Base-by-base conservation (phyloP, 2,329 filamentous ascomycete genomes). In the Hymenoscyphus fraxineus region DNA sequence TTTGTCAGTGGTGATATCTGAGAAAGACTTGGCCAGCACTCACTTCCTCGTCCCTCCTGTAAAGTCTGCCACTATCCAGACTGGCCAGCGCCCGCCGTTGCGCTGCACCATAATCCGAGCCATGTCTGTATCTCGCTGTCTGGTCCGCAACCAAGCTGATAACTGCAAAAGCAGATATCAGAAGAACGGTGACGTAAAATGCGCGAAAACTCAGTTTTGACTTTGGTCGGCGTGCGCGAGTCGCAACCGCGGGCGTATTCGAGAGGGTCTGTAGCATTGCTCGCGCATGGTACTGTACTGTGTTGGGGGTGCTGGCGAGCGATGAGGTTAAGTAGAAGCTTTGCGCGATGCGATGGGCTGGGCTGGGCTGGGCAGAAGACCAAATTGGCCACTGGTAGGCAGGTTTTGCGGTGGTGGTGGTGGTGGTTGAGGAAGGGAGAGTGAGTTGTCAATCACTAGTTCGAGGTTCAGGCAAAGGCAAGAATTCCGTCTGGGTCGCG, bases 41-140 rank as follows among this genome's bases (percentile, higher is more conserved):
- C 60, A 76, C 74, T 69, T 76, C 74, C 66, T 74, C 69, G 55
- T 75, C 73, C 57, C 69, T 68, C 65, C 74, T 74, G 47, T 72
- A 60, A 5, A 72, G 61, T 69, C 66, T 66, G 32, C 61, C 65
- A 61, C 56, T 32, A 66, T 73, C 72, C 56, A 71, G 47, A 35
- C 63, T 60, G 40, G 68, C 67, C 56, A 75, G 55, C 13, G 71
- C 70, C 60, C 70, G 69, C 55, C 68, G 68, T 62, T 73, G 70
- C 59, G 70, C 64, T 55, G 64, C 35, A 40, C 72, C 72, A 70
- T 72, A 73, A 59, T 73, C 64, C 32, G 59, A 51, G 19, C 73
- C 73, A 66, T 73, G 67, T 19, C 58, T 69, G 58, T 72, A 73
- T 68, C 66, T 71, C 10, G 72, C 72, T 64, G 59, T 65, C 64